These are phyloP conservation scores for Mesotaenium endlicherianum DNA, from an alignment of 139 green algal species.

Conservation along the genomic window DNA sequence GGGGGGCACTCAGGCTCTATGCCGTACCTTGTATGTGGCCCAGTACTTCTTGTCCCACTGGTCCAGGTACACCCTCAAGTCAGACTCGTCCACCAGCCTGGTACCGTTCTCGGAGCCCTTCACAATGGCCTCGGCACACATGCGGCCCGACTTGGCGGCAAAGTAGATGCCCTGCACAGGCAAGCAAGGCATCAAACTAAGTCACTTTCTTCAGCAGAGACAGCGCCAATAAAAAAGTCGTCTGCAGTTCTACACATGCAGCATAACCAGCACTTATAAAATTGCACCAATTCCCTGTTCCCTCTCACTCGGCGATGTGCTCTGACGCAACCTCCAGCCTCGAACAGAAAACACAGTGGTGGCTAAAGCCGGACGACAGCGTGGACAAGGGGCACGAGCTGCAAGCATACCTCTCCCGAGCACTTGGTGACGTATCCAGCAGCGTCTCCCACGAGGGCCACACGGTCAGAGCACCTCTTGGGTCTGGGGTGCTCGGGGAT, in stretches of 20 bases:
- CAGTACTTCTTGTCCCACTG: conserved; percentile 99
- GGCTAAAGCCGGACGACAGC: too few relatives aligned
- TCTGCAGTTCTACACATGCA: too few relatives aligned
- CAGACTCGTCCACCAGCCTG: conserved; percentile 82
- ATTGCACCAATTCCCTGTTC: too few relatives aligned
- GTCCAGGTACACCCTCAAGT: conserved; percentile 89
- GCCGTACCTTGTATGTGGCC: conserved; percentile 97
- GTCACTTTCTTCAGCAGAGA: too few relatives aligned
- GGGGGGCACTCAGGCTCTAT: too few relatives aligned
- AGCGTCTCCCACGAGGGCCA: conserved; percentile 92
- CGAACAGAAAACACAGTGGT: neutral
- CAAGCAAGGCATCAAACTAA: too few relatives aligned
- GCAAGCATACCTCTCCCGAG: conserved; percentile 78
- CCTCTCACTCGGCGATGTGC: neutral
- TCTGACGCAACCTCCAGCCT: neutral
- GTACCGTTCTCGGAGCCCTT: conserved; percentile 72
- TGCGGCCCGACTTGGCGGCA: conserved; percentile 95
- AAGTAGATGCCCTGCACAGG: conserved; percentile 97
- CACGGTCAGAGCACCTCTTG: conserved; percentile 72
- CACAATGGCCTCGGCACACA: conserved; percentile 94
- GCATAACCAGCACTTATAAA: too few relatives aligned
- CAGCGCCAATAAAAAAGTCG: too few relatives aligned
- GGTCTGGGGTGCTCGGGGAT: conserved; percentile 96
- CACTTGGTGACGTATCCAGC: conserved; percentile 97
- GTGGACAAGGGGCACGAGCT: too few relatives aligned